These are phyloP conservation scores for Angomonas deanei DNA, from an alignment of 208 protist genomes.

Conservation along the genomic window DNA sequence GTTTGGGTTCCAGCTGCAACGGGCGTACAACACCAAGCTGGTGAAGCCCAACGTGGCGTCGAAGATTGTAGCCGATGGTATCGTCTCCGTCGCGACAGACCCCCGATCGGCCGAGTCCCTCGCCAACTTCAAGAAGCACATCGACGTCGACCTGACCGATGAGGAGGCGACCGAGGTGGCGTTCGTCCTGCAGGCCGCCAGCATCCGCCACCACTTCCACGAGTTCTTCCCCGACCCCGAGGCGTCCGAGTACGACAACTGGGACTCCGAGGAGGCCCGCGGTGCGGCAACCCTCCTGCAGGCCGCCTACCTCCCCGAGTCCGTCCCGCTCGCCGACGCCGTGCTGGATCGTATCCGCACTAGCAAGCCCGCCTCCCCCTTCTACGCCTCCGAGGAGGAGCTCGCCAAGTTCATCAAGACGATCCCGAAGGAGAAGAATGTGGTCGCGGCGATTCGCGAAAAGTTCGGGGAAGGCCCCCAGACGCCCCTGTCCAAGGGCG, in stretches of 20 bases:
- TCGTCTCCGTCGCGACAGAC: slow-evolving; percentile 37
- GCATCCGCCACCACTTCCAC: slow-evolving; percentile 74
- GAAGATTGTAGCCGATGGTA: slow-evolving; percentile 43
- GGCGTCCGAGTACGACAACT: slow-evolving; percentile 54
- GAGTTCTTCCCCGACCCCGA: slow-evolving; percentile 60
- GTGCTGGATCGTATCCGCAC: slow-evolving; percentile 47
- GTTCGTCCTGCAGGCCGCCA: slow-evolving; percentile 48
- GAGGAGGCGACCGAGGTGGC: slow-evolving; percentile 71
- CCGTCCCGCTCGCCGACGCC: slow-evolving; percentile 26
- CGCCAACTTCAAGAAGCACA: slow-evolving; percentile 43
- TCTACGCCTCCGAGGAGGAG: slow-evolving; percentile 65
- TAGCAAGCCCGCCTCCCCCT: slow-evolving; percentile 36
- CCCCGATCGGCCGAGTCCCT: slow-evolving; percentile 20
- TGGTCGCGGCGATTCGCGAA: slow-evolving; percentile 46
- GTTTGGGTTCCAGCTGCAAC: slow-evolving; percentile 52
- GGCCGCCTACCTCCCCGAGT: slow-evolving; percentile 29
- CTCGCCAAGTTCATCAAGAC: slow-evolving; percentile 56
- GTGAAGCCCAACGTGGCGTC: slow-evolving; percentile 24
- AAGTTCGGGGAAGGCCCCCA: slow-evolving; percentile 56
- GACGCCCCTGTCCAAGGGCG: slow-evolving; percentile 43
- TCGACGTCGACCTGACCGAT: slow-evolving; percentile 51
- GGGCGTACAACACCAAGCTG: slow-evolving; percentile 22
- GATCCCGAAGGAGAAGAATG: slow-evolving; percentile 39
- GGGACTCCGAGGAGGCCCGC: slow-evolving; percentile 36
- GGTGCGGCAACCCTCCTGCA: slow-evolving; percentile 32